Evolutionary conservation across 768 basidiomycete species (phyloP).

Genomic region (Leccinum uliginosum): DNA sequence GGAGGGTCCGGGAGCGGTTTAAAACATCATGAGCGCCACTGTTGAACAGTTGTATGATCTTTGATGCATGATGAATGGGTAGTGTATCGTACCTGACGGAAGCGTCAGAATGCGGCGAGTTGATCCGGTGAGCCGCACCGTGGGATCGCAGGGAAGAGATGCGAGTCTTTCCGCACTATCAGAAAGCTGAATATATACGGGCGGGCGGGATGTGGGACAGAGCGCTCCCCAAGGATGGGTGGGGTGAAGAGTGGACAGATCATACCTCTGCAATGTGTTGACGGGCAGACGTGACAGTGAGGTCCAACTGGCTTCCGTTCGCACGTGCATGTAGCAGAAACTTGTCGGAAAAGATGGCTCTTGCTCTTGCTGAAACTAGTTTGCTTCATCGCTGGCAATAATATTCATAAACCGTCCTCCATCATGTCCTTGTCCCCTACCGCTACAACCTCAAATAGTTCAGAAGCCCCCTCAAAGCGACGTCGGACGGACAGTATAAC

Average conservation of each 20-base stretch:
- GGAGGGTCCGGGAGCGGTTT: not conserved
- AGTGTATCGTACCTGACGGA: not conserved
- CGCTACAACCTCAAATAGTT: conserved; percentile 51
- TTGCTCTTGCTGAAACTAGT: conserved; percentile 8
- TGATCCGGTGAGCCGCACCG: not conserved
- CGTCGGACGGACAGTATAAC: conserved; percentile 43
- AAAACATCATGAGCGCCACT: not conserved
- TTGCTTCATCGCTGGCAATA: conserved; percentile 14
- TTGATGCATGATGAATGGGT: not conserved
- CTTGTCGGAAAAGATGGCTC: conserved; percentile 12
- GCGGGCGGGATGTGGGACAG: not conserved
- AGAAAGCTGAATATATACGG: not conserved
- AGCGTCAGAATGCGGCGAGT: not conserved
- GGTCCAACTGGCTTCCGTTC: not conserved
- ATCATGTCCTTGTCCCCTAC: conserved; percentile 67
- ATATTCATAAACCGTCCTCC: conserved; percentile 9
- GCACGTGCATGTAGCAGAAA: conserved; percentile 9
- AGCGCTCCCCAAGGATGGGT: not conserved
- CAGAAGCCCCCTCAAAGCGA: conserved; percentile 54
- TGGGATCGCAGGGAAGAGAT: not conserved
- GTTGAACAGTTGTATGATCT: not conserved
- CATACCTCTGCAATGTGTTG: not conserved
- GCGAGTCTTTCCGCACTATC: not conserved
- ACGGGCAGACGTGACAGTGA: not conserved
- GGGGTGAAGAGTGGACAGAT: not conserved